Base-by-base conservation (phyloP, 176 grass and related monocot genomes). In the Eleusine coracana region DNA sequence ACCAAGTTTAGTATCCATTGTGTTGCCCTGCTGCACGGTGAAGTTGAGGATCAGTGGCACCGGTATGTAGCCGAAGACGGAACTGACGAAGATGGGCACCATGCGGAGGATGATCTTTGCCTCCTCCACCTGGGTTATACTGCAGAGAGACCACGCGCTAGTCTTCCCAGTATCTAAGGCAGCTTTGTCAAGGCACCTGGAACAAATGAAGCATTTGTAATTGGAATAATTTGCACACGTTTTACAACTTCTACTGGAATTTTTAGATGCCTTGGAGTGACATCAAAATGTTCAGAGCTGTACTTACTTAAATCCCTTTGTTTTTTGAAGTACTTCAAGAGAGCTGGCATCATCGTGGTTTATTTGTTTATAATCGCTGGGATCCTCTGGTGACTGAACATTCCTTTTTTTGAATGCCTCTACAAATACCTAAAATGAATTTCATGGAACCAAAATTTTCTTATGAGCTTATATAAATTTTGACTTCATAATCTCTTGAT, bases 21-120 rank as follows among this genome's bases (percentile, higher is more conserved):
- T 91, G 39, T 70, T 88, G 4, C 95, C 95, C 86, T 97, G 95
- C 85, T 97, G 90, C 20, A 97, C 88, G 1, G 92, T 90, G 58
- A 97, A 75, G 6, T 84, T 97, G 38, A 97, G 52, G 41, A 94
- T 74, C 2, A 92, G 78, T 0, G 74, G 75, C 39, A 66, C 78
- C 31, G 86, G 92, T 12, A 94, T 84, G 68, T 88, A 89, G 1
- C 95, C 81, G 2, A 94, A 48, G 6, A 90, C 21, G 0, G 95
- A 79, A 10, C 85, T 97, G 18, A 97, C 54, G 82, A 94, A 94
- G 58, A 97, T 83, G 25, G 95, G 95, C n/a, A 91, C 44, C 86
- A 97, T 80, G 17, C 86, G 73, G 13, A 94, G 46, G 55, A 97
- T 41, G 31, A 89, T 89, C 78, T 97, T 97, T 10, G 95, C 87